Conservation (phyloP, 1,284 basidiomycete genomes). For the Cystobasidium slooffiae region DNA sequence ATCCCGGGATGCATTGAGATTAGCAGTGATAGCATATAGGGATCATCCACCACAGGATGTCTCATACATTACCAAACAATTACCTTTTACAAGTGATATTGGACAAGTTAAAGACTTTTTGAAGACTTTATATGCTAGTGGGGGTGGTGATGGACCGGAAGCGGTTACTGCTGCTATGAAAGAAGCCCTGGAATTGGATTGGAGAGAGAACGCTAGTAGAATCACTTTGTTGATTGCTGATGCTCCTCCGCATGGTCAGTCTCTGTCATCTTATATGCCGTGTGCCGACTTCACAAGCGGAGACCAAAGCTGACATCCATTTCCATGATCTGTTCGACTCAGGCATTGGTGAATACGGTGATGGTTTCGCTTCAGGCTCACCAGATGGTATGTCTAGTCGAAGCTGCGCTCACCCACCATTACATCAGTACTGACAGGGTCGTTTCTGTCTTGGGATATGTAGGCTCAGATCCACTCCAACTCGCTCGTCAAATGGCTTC, state of each 20-base stretch:
- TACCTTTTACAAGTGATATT: conserved; percentile 92
- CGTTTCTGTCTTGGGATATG: too few species aligned
- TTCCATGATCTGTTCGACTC: neutral
- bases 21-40: conserved; percentile 68
- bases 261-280: too few species aligned
- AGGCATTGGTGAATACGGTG: conserved; percentile 64
- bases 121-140: conserved; percentile 83
- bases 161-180: conserved; percentile 93
- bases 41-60: conserved; percentile 94
- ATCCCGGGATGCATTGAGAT: conserved; percentile 74
- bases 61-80: conserved; percentile 82
- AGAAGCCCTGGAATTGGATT: conserved; percentile 82
- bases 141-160: conserved; percentile 95
- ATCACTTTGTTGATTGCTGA: conserved; percentile 88
- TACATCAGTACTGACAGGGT: too few species aligned
- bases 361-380: conserved; percentile 65
- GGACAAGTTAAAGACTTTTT: conserved; percentile 82
- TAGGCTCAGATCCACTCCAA: conserved; percentile 86
- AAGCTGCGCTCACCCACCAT: too few species aligned
- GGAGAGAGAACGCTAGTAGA: conserved; percentile 86
- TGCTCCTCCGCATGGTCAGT: conserved; percentile 94
- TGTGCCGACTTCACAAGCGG: conserved; percentile 53
- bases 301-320: neutral
- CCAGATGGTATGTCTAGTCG: conserved; percentile 52
- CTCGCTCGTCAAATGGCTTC: conserved; percentile 87